Conservation (phyloP, 345 rosid species). For the Eucalyptus curtisii region DNA sequence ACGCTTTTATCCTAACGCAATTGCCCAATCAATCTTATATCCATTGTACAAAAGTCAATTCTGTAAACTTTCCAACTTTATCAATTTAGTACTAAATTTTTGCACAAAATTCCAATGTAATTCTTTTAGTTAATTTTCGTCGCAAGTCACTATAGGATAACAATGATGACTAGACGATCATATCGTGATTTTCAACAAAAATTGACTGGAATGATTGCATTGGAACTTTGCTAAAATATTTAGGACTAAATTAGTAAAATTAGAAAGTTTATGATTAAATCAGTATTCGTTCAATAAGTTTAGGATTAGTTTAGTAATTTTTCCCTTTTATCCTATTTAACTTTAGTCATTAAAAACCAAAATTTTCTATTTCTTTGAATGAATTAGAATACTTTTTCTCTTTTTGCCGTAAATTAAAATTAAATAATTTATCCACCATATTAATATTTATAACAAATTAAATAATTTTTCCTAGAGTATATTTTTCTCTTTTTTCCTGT, state of each 20-base stretch:
- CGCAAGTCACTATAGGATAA: rapidly evolving
- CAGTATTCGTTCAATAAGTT: rapidly evolving
- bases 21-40: neutral
- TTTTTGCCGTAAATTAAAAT: neutral
- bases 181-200: rapidly evolving
- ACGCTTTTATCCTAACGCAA: neutral
- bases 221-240: rapidly evolving
- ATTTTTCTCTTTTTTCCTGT: no score
- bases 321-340: neutral
- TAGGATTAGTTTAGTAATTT: neutral
- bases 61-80: rapidly evolving
- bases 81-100: rapidly evolving
- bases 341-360: neutral
- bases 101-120: rapidly evolving
- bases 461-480: no score
- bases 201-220: rapidly evolving
- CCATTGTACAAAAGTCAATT: neutral
- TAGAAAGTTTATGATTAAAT: neutral
- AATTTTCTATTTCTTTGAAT: neutral
- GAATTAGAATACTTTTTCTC: neutral
- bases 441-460: no score
- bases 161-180: rapidly evolving
- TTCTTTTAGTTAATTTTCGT: rapidly evolving
- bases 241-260: neutral
- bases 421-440: no score